These are phyloP conservation scores for Scytalidium sp. DNA, from an alignment of 2,329 filamentous ascomycete species.

Conservation along the genomic window DNA sequence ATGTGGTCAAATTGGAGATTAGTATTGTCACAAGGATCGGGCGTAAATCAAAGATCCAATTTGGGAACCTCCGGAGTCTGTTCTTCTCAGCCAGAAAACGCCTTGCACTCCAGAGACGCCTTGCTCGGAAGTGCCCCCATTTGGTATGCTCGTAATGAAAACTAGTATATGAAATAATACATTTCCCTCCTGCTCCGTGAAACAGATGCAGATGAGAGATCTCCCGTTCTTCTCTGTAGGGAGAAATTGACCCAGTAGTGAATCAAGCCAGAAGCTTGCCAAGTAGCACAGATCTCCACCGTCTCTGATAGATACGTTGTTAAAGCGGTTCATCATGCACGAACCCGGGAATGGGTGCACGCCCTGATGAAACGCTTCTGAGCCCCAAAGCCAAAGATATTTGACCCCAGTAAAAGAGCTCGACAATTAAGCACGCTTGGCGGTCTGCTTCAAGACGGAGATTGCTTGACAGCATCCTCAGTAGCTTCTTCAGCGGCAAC, in stretches of 20 bases:
- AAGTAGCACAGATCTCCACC: neutral
- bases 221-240: neutral
- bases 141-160: neutral
- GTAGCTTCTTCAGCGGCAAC: slow-evolving; percentile 27
- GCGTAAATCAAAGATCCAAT: neutral
- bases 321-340: neutral
- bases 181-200: neutral
- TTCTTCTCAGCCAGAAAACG: neutral
- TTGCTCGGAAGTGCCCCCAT: neutral
- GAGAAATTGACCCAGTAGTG: neutral
- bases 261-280: neutral
- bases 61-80: neutral
- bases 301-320: neutral
- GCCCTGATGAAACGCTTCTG: neutral
- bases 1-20: too few relatives aligned
- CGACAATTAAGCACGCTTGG: slow-evolving; percentile 5
- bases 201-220: neutral
- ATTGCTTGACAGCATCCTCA: slow-evolving; percentile 20
- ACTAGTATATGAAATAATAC: neutral
- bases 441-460: slow-evolving; percentile 1
- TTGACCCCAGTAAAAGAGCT: too few relatives aligned
- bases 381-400: neutral
- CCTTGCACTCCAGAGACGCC: neutral
- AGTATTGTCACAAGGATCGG: neutral
- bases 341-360: neutral